Conservation (phyloP, 2,329 filamentous ascomycete genomes). For the Aureobasidium sp. region DNA sequence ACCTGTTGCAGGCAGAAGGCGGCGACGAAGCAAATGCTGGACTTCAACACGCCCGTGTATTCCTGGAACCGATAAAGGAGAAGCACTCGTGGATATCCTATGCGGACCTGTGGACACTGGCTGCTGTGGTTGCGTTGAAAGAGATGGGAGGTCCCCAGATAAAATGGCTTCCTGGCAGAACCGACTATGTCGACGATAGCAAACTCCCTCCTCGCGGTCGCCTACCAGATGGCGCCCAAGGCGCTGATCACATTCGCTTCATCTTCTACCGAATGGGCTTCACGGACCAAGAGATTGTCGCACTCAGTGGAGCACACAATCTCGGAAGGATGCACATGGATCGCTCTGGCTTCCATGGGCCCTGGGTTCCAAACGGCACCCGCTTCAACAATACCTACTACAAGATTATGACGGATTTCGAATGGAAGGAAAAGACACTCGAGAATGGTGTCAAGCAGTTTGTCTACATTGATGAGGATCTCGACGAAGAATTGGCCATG, state of each 20-base stretch:
- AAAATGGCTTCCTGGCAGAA: constrained; percentile 49
- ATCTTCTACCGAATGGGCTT: constrained; percentile 55
- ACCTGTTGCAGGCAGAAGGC: constrained; percentile 37
- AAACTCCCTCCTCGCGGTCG: constrained; percentile 51
- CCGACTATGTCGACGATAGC: constrained; percentile 53
- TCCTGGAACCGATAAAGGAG: constrained; percentile 53
- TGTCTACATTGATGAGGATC: constrained; percentile 50
- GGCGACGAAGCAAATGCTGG: constrained; percentile 58
- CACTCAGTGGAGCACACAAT: constrained; percentile 47
- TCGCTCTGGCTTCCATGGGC: constrained; percentile 47
- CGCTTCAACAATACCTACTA: constrained; percentile 51
- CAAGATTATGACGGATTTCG: constrained; percentile 41
- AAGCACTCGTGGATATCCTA: constrained; percentile 56
- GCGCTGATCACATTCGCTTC: constrained; percentile 45
- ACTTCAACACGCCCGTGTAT: constrained; percentile 53
- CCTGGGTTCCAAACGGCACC: constrained; percentile 11
- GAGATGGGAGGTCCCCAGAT: constrained; percentile 53
- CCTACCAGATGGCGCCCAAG: constrained; percentile 46
- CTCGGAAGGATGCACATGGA: constrained; percentile 48
- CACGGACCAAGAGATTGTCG: constrained; percentile 52
- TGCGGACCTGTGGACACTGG: constrained; percentile 56
- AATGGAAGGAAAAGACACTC: constrained; percentile 48
- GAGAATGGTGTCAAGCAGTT: constrained; percentile 48
- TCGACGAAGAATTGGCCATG: constrained; percentile 55
- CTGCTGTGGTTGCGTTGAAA: constrained; percentile 48